Base-by-base conservation (phyloP, 768 basidiomycete species). In the Suillus variegatus region DNA sequence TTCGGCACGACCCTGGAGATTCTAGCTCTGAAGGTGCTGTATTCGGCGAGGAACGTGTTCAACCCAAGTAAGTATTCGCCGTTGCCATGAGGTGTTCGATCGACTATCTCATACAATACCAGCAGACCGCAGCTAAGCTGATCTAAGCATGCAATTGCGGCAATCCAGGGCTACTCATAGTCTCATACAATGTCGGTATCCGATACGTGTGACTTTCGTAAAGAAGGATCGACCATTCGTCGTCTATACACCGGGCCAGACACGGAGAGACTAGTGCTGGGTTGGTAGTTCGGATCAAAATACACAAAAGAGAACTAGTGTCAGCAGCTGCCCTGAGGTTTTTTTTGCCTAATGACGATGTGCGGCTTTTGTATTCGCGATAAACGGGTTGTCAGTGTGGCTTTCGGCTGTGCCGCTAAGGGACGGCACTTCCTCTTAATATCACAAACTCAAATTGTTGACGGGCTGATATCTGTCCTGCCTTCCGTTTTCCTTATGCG, bases 381-480 rank as follows among this genome's bases (percentile, higher is more conserved):
- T 63, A 66, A 60, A 61, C 44, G 51, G 47, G 65, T 49, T 32
- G 65, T 49, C 62, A 69, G 69, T 28, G 66, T 69, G 73, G 72
- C 68, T 52, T 67, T 63, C 57, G 72, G 76, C 71, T 76, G 70
- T 76, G 74, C 67, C 60, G 61, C 43, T 56, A 67, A 47, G 62
- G 65, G 72, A 66, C 70, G 70, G 69, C 67, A 68, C 58, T 67
- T 66, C 51, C 65, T n/a, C 63, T 61, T 56, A 52, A 52, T 60
- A 69, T 67, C 60, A 51, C 69, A 60, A 72, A 65, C 64, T 67
- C 63, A 65, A 65, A 75, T 63, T 40, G 56, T 66, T 71, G 71
- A 60, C 67, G 61, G 69, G 67, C 68, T 63, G 64, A 69, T 65
- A 46, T 64, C 62, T 36, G 56, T 60, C 61, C 60, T 66, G 28